Percentiles rank a stretch among this genome's conserved stretches.
These are phyloP conservation scores for Pulveroboletus frians DNA, from an alignment of 768 basidiomycete species.

Conservation along the genomic window DNA sequence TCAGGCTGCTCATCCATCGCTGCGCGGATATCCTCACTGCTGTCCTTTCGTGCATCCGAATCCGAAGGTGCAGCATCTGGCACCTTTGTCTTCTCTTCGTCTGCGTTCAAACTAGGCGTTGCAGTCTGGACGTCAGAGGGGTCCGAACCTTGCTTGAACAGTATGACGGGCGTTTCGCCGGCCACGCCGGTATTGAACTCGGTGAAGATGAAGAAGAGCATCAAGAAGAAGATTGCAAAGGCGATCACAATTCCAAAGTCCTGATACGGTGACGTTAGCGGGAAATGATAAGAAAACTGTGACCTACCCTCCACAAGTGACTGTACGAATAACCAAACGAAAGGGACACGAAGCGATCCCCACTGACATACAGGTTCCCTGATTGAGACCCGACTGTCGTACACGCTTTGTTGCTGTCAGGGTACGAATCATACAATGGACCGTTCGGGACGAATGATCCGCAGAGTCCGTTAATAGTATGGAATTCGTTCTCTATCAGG, in stretches of 20 bases:
- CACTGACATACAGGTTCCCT: conserved; percentile 58
- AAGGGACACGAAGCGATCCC: conserved; percentile 49
- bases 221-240: conserved; percentile 56
- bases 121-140: conserved; percentile 1
- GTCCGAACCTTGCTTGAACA: conserved; percentile 61
- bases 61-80: conserved; percentile 2
- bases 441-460: conserved; percentile 57
- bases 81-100: conserved; percentile 27
- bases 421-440: conserved; percentile 52
- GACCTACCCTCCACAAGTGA: conserved; percentile 47
- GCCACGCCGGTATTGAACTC: conserved; percentile 43
- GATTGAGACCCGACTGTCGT: conserved; percentile 59
- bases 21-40: conserved; percentile 21
- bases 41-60: conserved; percentile 3
- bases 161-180: conserved; percentile 40
- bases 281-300: background rate
- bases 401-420: conserved; percentile 69
- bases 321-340: conserved; percentile 38
- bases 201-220: conserved; percentile 52
- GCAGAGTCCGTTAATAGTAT: conserved; percentile 57
- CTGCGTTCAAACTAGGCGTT: conserved; percentile 17
- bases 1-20: conserved; percentile 32
- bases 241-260: conserved; percentile 67
- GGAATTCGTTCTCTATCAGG: conserved; percentile 79
- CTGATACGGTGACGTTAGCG: conserved; percentile 28